Evolutionary conservation across 192 early-diverging fungal genomes (phyloP), one percentile per base, ranked within the genome.

Genomic region (Phlyctochytrium bullatum): DNA sequence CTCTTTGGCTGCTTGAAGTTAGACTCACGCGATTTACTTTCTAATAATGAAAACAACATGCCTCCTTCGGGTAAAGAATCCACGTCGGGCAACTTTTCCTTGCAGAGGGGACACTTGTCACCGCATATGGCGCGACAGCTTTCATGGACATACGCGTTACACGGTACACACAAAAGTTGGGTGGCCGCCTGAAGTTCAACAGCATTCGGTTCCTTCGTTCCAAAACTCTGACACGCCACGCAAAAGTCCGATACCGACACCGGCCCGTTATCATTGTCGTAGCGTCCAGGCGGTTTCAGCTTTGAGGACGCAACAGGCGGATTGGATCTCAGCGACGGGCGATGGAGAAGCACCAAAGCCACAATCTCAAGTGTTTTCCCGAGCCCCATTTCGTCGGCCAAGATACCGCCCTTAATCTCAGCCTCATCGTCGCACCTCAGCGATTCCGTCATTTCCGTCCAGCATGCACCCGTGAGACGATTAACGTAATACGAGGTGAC

Each of bases 291-390:
- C n/a, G n/a, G n/a, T n/a, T n/a, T n/a, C n/a, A n/a, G 40, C 40
- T 47, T 20, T 20, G 6, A 6, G 20, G 20, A 47, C 40, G 40
- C 33, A 16, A 61, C 12, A n/a, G 66, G 52, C 36, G 62, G 63
- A 4, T 2, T 24, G n/a, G 68, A 72, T 2, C 34, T 27, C 27
- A 17, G 17, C 2, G 59, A 67, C 2, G 63, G 50, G 12, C 36
- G 65, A 64, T 90, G 82, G 0, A 78, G 52, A 2, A 83, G 56
- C 12, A 90, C 84, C 31, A 88, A 68, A 0, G 84, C 77, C 10
- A 90, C 35, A n/a, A 87, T 69, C 78, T 82, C 80, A 20, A 90
- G 75, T 0, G 89, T 90, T 58, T 90, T 90, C 10, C 89, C 89
- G 4, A 90, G 64, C 25, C 89, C 89, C 89, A 90, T 90, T 70